Conservation (phyloP, 805 yeast genomes). For the Starmerella powellii region DNA sequence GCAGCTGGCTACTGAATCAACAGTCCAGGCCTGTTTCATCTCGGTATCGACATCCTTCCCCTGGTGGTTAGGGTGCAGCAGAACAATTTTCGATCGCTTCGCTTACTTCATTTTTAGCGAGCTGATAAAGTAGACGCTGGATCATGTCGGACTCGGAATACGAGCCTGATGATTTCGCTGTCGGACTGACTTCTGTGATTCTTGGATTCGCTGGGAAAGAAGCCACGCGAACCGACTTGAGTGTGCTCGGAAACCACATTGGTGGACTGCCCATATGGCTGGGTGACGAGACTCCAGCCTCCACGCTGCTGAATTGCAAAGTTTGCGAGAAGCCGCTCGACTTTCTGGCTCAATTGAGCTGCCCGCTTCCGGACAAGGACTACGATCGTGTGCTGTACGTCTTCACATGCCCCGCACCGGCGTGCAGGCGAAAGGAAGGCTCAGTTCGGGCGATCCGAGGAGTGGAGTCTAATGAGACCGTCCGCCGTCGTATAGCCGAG, state of each 20-base stretch:
- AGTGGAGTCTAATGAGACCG: conserved; percentile 45
- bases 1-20: too few relatives aligned
- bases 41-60: too few relatives aligned
- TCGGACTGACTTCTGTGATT: conserved; percentile 26
- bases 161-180: conserved; percentile 17
- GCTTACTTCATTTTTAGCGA: background rate
- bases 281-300: conserved; percentile 54
- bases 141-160: conserved; percentile 31
- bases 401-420: conserved; percentile 53
- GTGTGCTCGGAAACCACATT: conserved; percentile 41
- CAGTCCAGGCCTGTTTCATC: background rate
- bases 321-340: conserved; percentile 53
- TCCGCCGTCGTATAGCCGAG: conserved; percentile 27
- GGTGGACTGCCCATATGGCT: conserved; percentile 57
- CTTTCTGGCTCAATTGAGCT: conserved; percentile 63
- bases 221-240: conserved; percentile 7
- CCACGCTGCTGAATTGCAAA: conserved; percentile 45
- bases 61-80: too few relatives aligned
- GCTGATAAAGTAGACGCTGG: background rate
- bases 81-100: too few relatives aligned
- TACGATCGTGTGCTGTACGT: conserved; percentile 69
- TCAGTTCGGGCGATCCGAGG: conserved; percentile 69
- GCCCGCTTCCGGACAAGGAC: conserved; percentile 54
- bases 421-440: conserved; percentile 61
- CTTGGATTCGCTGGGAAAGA: conserved; percentile 31